These are phyloP conservation scores for Endocarpon pusillum DNA, from an alignment of 495 filamentous ascomycete species.

Conservation along the genomic window DNA sequence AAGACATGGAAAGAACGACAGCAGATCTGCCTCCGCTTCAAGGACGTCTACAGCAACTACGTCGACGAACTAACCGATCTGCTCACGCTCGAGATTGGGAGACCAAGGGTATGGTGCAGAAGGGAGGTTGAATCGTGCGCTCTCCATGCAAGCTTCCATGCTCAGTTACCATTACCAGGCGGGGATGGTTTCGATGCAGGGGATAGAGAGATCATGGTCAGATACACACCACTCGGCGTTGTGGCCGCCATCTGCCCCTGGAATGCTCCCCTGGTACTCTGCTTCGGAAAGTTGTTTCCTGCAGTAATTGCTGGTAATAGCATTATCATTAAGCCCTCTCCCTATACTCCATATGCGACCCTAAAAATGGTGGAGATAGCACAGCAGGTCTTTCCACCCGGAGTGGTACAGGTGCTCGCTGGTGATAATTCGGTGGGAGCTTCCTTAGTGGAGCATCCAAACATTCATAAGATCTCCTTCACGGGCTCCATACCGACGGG, in stretches of 20 bases:
- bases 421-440: slow-evolving; percentile 44
- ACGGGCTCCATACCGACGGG: slow-evolving; percentile 43
- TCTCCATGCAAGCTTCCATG: too few species aligned
- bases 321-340: slow-evolving; percentile 41
- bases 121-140: too few species aligned
- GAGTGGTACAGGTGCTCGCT: slow-evolving; percentile 42
- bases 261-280: slow-evolving; percentile 41
- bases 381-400: slow-evolving; percentile 38
- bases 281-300: slow-evolving; percentile 21
- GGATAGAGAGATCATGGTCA: too few species aligned
- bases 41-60: slow-evolving; percentile 18
- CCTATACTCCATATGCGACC: slow-evolving; percentile 44
- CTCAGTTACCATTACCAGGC: too few species aligned
- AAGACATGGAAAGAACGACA: slow-evolving; percentile 22
- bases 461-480: slow-evolving; percentile 44
- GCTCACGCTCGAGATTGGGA: slow-evolving; percentile 25
- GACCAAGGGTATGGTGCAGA: too few species aligned
- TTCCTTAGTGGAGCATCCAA: slow-evolving; percentile 30
- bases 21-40: too few species aligned
- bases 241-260: slow-evolving; percentile 35
- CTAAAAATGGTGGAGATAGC: slow-evolving; percentile 42
- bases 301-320: slow-evolving; percentile 38
- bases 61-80: slow-evolving; percentile 19
- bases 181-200: background rate
- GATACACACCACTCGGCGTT: slow-evolving; percentile 32